A percentile compares a stretch with the other conserved stretches of the same genome.
Evolutionary conservation across 331 rosid species (phyloP).

Genomic region (Pyracantha coccinea): DNA sequence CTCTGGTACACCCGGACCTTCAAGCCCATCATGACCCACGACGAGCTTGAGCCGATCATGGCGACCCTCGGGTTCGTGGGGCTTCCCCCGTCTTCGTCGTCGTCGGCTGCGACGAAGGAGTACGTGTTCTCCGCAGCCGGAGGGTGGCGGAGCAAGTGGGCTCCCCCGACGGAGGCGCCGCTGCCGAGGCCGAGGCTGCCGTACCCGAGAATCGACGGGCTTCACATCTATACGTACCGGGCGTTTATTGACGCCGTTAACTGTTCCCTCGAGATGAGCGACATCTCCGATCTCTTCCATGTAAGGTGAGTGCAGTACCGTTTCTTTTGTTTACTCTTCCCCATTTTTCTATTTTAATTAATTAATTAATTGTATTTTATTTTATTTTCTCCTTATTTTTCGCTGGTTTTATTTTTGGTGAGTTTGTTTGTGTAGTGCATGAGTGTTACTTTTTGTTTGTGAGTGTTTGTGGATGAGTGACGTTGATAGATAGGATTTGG

Average conservation of each 20-base stretch:
- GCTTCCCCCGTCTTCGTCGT: constrained; percentile 12
- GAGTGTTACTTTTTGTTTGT: neutral
- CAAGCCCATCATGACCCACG: constrained; percentile 55
- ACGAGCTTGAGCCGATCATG: constrained; percentile 54
- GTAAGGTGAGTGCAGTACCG: constrained; percentile 20
- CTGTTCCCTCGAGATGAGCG: constrained; percentile 34
- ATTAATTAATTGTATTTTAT: neutral
- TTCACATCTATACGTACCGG: constrained; percentile 41
- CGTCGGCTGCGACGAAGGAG: constrained; percentile 5
- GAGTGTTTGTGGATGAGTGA: neutral
- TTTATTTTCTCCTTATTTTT: neutral
- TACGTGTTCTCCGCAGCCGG: constrained; percentile 31
- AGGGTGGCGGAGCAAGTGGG: constrained; percentile 14
- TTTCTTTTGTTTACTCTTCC: neutral
- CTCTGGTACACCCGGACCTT: constrained; percentile 45
- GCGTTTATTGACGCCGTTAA: constrained; percentile 44
- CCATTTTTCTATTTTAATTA: neutral
- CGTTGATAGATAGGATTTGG: neutral
- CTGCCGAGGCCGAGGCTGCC: constrained; percentile 40
- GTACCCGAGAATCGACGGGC: constrained; percentile 46
- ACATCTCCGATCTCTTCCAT: constrained; percentile 54
- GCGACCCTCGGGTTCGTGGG: constrained; percentile 43
- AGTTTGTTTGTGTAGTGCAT: neutral
- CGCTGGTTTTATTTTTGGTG: neutral
- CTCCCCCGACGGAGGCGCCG: neutral